phyloP scores from a whole-genome alignment of 2,329 filamentous ascomycete species.

The Trichoderma pleuroti region DNA sequence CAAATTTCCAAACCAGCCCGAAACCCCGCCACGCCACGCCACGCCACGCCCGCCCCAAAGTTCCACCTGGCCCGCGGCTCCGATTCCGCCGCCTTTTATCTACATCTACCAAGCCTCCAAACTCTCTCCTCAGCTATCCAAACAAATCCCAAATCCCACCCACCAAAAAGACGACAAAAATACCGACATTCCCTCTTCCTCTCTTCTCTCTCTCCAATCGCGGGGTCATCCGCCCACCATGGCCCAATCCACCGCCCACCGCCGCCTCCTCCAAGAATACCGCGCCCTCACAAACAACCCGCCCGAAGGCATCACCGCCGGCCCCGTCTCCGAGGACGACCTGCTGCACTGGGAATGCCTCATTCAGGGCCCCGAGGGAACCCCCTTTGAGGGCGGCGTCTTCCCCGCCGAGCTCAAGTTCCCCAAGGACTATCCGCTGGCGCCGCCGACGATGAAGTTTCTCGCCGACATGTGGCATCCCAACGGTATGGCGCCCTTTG shows the following conservation, averaged over 20 bases:
- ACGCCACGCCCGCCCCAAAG: not conserved
- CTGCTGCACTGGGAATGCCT: constrained; percentile 94
- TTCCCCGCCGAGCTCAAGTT: constrained; percentile 95
- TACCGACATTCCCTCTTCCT: not conserved
- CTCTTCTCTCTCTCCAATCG: not conserved
- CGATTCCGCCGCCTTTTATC: not conserved
- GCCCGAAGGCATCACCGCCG: constrained; percentile 95
- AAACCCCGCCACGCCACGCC: constrained; percentile 2
- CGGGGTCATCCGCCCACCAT: constrained; percentile 33
- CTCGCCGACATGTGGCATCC: constrained; percentile 93
- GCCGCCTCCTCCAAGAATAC: constrained; percentile 94
- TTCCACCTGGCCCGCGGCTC: not conserved
- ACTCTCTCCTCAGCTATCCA: not conserved
- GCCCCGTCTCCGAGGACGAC: constrained; percentile 90
- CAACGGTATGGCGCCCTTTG: constrained; percentile 60
- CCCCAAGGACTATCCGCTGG: constrained; percentile 93
- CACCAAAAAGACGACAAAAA: too few relatives aligned
- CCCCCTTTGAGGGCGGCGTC: constrained; percentile 91
- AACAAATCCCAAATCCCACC: not conserved
- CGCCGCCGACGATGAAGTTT: constrained; percentile 95
- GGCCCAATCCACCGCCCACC: constrained; percentile 62
- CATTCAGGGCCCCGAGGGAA: constrained; percentile 92
- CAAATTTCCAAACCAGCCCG: not conserved
- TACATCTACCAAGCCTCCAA: not conserved
- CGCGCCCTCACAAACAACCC: constrained; percentile 88